Conservation (phyloP, 176 grass and related monocot genomes). For the Luzula sylvatica region DNA sequence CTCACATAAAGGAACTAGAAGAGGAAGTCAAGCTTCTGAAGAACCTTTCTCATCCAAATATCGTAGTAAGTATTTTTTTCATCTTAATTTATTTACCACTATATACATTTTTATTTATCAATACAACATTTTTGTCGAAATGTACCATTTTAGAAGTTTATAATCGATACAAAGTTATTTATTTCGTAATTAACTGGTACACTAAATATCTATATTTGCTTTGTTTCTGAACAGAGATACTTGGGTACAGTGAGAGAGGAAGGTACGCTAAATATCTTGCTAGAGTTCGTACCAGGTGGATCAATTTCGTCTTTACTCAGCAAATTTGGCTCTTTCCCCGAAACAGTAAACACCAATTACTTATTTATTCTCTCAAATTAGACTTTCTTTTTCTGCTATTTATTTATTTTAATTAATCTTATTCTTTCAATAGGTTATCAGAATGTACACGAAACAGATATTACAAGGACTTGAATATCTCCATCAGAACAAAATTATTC, state of each 20-base stretch:
- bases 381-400: background rate
- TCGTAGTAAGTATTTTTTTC: constrained; percentile 54
- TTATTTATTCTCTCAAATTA: background rate
- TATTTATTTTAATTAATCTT: constrained; percentile 5
- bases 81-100: background rate
- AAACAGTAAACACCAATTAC: constrained; percentile 54
- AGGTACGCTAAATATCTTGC: constrained; percentile 73
- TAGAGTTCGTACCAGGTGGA: constrained; percentile 96
- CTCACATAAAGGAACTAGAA: constrained; percentile 87
- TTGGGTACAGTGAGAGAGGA: constrained; percentile 88
- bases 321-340: constrained; percentile 89
- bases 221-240: constrained; percentile 56
- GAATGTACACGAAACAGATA: constrained; percentile 90
- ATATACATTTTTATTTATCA: background rate
- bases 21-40: constrained; percentile 98
- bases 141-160: too few species aligned
- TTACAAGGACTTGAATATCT: constrained; percentile 94
- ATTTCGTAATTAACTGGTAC: too few species aligned
- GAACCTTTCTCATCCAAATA: constrained; percentile 87
- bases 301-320: constrained; percentile 91
- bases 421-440: constrained; percentile 68
- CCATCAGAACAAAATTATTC: constrained; percentile 93
- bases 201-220: background rate
- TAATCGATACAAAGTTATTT: too few species aligned
- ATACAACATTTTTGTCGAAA: background rate